A percentile compares a stretch with the other conserved stretches of the same genome.
Evolutionary conservation across 31 red algal genomes (phyloP).

Genomic region (Asparagopsis taxiformis): DNA sequence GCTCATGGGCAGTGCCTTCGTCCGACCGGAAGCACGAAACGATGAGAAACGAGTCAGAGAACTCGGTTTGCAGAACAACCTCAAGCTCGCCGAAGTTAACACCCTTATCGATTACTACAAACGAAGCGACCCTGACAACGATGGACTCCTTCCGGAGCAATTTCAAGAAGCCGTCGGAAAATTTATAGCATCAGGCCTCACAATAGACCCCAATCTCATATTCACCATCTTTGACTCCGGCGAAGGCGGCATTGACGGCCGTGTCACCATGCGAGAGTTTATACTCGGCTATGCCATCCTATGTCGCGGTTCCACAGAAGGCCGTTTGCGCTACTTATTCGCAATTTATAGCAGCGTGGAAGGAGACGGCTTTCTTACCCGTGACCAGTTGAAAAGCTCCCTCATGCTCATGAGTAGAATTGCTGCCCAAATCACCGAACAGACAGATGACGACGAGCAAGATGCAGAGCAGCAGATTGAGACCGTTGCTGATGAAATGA

Average conservation of each 20-base stretch:
- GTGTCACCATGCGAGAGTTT: constrained; percentile 69
- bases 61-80: constrained; percentile 57
- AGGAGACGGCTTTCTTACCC: constrained; percentile 26
- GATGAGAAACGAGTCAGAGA: constrained; percentile 40
- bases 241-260: constrained; percentile 19
- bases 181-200: constrained; percentile 53
- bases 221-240: constrained; percentile 68
- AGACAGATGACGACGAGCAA: constrained; percentile 22
- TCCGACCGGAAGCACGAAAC: background rate
- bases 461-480: constrained; percentile 31
- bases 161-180: constrained; percentile 48
- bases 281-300: constrained; percentile 71
- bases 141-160: constrained; percentile 60
- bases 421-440: constrained; percentile 40
- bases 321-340: constrained; percentile 58
- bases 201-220: constrained; percentile 57
- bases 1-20: constrained; percentile 8
- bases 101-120: constrained; percentile 63
- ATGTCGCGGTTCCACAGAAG: constrained; percentile 60
- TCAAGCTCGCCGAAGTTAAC: constrained; percentile 52
- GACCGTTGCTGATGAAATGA: constrained; percentile 49
- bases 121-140: constrained; percentile 46
- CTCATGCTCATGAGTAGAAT: constrained; percentile 64
- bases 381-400: constrained; percentile 48
- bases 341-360: constrained; percentile 49